A percentile compares a stretch with the other conserved stretches of the same genome.
These are phyloP conservation scores for Trichoderma atroviride DNA, from an alignment of 2,329 filamentous ascomycete species.

Conservation along the genomic window DNA sequence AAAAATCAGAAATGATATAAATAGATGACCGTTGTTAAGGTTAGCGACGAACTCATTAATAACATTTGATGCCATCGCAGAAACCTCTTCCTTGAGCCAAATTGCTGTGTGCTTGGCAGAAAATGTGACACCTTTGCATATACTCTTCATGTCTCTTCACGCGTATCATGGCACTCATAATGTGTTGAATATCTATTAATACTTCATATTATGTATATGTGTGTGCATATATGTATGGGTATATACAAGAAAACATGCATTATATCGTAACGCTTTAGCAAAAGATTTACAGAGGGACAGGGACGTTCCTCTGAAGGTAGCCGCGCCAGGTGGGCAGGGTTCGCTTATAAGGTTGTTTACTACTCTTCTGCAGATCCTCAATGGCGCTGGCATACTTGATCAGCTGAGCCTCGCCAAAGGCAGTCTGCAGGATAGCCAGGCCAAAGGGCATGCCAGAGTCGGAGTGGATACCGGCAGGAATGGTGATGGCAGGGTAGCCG, in stretches of 20 bases:
- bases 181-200: background rate
- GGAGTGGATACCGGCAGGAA: conserved; percentile 62
- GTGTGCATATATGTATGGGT: conserved; percentile 19
- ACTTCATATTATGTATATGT: conserved; percentile 14
- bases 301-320: conserved; percentile 51
- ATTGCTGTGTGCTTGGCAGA: background rate
- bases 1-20: background rate
- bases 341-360: conserved; percentile 49
- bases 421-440: conserved; percentile 60
- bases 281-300: conserved; percentile 38
- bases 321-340: conserved; percentile 56
- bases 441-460: conserved; percentile 64
- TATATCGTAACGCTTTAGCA: background rate
- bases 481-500: conserved; percentile 71
- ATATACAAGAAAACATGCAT: conserved; percentile 22
- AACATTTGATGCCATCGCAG: background rate
- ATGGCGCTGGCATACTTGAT: conserved; percentile 66
- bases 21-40: background rate
- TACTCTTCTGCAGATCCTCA: conserved; percentile 56
- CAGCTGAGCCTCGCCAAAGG: conserved; percentile 60
- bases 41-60: background rate
- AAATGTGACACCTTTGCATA: background rate
- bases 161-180: too few relatives aligned
- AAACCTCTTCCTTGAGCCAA: background rate
- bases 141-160: background rate